Evolutionary conservation across 1,139 yeast genomes (phyloP), one percentile per base, ranked within the genome.

Genomic region (Hemisphaericaspora xylofermentans): DNA sequence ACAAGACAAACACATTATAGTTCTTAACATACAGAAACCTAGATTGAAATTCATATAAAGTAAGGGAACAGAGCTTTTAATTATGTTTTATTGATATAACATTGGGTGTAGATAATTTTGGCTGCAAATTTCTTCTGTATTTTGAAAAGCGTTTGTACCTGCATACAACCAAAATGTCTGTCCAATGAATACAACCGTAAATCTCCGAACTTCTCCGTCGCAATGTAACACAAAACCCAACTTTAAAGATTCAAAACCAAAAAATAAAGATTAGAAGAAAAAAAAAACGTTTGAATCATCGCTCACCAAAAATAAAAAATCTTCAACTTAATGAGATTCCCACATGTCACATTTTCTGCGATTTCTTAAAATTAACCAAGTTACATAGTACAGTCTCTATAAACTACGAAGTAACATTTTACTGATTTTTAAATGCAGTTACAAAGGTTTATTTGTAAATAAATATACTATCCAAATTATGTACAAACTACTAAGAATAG

Each of bases 401-500:
- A n/a, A n/a, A n/a, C n/a, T n/a, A n/a, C n/a, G n/a, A n/a, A n/a
- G n/a, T n/a, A n/a, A n/a, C n/a, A n/a, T n/a, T n/a, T n/a, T n/a
- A n/a, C n/a, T n/a, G n/a, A 19, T 6, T 19, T 15, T 22, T 33
- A 25, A 17, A 16, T 33, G 36, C 36, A 24, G 16, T 12, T 24
- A 24, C 18, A 35, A 35, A 25, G 30, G 16, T 18, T 27, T 35
- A 21, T 13, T 35, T 26, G 22, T 35, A 29, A 29, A 29, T 26
- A 36, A 36, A 36, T 24, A 27, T 30, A 36, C 21, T 24, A 27
- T 35, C 29, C 37, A 26, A 35, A 36, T 36, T 29, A 30, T 36
- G 27, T 36, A 36, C 32, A 34, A 24, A 36, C 34, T 36, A 27
- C 27, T 26, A 27, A 17, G 22, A 19, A 19, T 6, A 19, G 12